Conservation (phyloP, 306 rosid species). For the Prunus fruticosa region DNA sequence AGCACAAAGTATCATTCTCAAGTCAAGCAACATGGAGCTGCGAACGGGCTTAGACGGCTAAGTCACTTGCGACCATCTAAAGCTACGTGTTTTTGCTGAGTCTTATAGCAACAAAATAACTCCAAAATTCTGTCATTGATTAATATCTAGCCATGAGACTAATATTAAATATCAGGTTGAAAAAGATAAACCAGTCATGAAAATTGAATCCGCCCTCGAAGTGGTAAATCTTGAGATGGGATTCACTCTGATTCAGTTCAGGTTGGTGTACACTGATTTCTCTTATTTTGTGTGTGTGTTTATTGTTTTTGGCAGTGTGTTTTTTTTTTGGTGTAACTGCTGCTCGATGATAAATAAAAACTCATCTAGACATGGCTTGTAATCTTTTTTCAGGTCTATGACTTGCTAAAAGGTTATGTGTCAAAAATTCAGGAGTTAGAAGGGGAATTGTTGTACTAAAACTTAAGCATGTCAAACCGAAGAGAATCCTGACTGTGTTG, state of each 20-base stretch:
- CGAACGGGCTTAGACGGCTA: constrained; percentile 61
- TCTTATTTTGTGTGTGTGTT: not conserved
- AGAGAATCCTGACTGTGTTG: constrained; percentile 54
- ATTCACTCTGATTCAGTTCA: constrained; percentile 64
- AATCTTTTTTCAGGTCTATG: constrained; percentile 58
- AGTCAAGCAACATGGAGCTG: constrained; percentile 78
- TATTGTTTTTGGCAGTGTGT: not conserved
- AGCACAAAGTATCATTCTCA: constrained; percentile 88
- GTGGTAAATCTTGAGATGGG: constrained; percentile 94
- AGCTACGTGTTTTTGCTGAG: constrained; percentile 54
- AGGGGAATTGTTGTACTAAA: constrained; percentile 50
- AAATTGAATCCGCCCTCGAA: constrained; percentile 70
- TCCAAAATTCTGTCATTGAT: not conserved
- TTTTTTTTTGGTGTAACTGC: not conserved
- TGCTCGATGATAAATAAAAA: not conserved
- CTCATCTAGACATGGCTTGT: constrained; percentile 11
- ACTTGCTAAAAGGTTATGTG: constrained; percentile 61
- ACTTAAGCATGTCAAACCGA: constrained; percentile 29
- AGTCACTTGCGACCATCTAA: constrained; percentile 37
- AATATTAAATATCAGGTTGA: constrained; percentile 59
- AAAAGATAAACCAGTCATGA: constrained; percentile 67
- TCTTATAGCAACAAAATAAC: not conserved
- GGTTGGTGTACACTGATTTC: constrained; percentile 38
- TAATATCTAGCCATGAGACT: not conserved
- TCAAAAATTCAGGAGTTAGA: constrained; percentile 84